Conservation (phyloP, 2,329 filamentous ascomycete species). For the Rutstroemia sp. region DNA sequence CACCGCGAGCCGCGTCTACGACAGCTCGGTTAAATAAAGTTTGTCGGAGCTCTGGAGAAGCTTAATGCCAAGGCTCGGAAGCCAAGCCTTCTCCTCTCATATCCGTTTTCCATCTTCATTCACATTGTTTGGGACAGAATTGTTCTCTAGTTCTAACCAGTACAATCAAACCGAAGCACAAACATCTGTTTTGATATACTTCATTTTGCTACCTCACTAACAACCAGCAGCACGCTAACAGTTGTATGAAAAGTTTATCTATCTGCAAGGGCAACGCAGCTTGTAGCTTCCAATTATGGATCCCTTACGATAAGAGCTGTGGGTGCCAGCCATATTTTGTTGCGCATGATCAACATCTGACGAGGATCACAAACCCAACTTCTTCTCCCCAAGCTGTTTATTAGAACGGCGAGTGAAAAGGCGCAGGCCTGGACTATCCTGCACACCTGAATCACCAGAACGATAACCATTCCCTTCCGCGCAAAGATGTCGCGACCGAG, state of each 20-base stretch:
- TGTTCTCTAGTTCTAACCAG: too few relatives aligned
- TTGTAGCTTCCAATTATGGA: conserved; percentile 3
- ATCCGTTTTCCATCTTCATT: too few relatives aligned
- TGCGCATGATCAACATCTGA: neutral
- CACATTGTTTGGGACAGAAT: too few relatives aligned
- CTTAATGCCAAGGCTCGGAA: neutral
- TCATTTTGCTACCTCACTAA: neutral
- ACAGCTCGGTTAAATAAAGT: neutral
- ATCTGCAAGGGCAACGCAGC: neutral
- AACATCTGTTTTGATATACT: too few relatives aligned
- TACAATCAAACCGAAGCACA: too few relatives aligned
- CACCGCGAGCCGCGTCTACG: neutral
- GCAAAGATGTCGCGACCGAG: conserved; percentile 4
- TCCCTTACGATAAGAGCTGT: neutral
- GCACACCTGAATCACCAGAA: too few relatives aligned
- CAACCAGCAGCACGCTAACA: too few relatives aligned
- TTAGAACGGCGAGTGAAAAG: too few relatives aligned
- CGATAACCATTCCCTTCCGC: too few relatives aligned
- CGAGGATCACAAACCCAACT: neutral
- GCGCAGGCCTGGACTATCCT: too few relatives aligned
- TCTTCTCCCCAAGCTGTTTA: neutral
- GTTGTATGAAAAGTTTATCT: neutral
- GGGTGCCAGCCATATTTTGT: neutral
- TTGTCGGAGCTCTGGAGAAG: neutral
- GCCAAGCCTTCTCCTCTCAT: neutral